Evolutionary conservation across 768 basidiomycete species (phyloP).

Genomic region (Mycena venus): DNA sequence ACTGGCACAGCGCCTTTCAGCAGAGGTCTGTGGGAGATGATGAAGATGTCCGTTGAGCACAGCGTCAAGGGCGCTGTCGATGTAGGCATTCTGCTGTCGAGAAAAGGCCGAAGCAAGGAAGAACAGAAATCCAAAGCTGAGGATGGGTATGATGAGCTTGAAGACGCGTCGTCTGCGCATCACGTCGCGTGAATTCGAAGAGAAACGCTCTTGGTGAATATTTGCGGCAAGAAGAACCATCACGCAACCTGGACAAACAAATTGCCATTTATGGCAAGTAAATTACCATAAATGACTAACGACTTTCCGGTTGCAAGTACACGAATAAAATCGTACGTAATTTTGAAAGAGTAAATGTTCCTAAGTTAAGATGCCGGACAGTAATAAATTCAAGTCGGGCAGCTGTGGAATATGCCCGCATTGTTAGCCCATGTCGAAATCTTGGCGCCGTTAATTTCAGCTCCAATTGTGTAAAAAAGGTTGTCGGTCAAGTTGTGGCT

Average conservation of each 20-base stretch:
- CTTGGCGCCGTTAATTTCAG: background rate
- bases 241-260: too few species aligned
- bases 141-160: constrained; percentile 4
- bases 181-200: background rate
- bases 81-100: background rate
- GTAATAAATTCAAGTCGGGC: background rate
- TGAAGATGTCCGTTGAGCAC: constrained; percentile 18
- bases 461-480: background rate
- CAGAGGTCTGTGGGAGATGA: background rate
- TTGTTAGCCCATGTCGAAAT: background rate
- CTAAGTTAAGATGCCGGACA: too few species aligned
- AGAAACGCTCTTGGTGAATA: too few species aligned
- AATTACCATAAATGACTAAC: background rate
- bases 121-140: constrained; percentile 6
- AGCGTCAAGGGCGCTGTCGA: constrained; percentile 33
- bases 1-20: background rate
- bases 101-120: background rate
- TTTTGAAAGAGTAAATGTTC: too few species aligned
- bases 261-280: background rate
- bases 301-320: too few species aligned
- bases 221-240: too few species aligned
- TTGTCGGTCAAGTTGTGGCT: background rate
- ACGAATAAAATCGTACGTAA: too few species aligned
- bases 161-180: constrained; percentile 26
- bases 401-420: background rate